Base-by-base conservation (phyloP, 2,329 filamentous ascomycete genomes). In the Pseudocercospora cruenta region DNA sequence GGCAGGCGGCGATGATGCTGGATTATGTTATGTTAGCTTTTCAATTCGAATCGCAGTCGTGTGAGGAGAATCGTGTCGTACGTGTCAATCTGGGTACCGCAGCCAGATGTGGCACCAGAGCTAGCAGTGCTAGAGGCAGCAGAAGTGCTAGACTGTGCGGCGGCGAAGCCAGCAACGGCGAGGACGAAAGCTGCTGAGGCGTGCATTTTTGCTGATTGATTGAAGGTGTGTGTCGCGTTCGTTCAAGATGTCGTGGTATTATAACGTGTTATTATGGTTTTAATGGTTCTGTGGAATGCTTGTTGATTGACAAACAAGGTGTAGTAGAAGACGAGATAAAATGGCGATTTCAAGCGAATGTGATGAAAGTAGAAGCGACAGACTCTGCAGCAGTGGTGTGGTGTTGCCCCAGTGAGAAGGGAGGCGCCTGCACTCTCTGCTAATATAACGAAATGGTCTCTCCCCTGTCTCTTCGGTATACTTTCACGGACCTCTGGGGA, bases 1-100 rank as follows among this genome's bases (percentile, higher is more conserved):
- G 73, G 73, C 84, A 87, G 68, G 80, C 79, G 66, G 84, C 78
- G 74, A 86, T 79, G 73, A 86, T 86, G 76, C 83, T 85, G 62
- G 4, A 43, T 16, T 6, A 43, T 19, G 54, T 26, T 19, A 14
- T 47, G 59, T 4, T 10, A 62, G 36, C 58, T 57, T 39, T 7
- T n/a, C 22, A 59, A 62, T 55, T 39, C 36, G 36, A 33, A 19
- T 9, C n/a, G 28, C 12, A 43, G 36, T 19, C 55, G 2, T 51
- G 43, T 54, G 60, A 43, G 57, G 39, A 28, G 45, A 24, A 36
- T 19, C 36, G 36, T 61, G 58, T 21, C 77, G 63, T 74, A 82
- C 80, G 77, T 78, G 69, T 82, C 79, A 57, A 75, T 72, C 39
- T 70, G 64, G 31, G 75, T 76, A 19, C 70, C 70, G 69, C 77